These are phyloP conservation scores for Eudorina sp. DNA, from an alignment of 139 green algal genomes.

Conservation along the genomic window DNA sequence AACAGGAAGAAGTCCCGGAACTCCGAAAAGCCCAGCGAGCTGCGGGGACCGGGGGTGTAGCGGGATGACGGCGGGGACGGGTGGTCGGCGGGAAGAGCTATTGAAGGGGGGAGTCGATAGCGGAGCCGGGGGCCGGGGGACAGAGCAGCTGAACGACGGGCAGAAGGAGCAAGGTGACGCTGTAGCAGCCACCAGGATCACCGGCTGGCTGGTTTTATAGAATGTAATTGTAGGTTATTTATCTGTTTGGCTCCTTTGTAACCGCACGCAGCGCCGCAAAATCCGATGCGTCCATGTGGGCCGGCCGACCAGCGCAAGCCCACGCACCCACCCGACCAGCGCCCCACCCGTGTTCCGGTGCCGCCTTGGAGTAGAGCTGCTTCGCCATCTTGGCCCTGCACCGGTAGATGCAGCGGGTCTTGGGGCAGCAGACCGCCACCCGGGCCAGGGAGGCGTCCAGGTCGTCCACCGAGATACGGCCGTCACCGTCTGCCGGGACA, in stretches of 20 bases:
- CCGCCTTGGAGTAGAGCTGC: slow-evolving; percentile 47
- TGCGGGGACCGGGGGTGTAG: background rate
- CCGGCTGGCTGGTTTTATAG: too few relatives aligned
- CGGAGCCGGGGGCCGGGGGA: too few relatives aligned
- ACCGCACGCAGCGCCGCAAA: too few relatives aligned
- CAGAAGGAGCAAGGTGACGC: too few relatives aligned
- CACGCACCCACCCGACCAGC: background rate
- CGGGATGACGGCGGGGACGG: background rate
- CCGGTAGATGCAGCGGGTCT: slow-evolving; percentile 62
- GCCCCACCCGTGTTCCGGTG: slow-evolving; percentile 14
- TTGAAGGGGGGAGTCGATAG: too few relatives aligned
- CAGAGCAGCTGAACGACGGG: too few relatives aligned
- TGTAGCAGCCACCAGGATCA: too few relatives aligned
- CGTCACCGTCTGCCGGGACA: slow-evolving; percentile 64
- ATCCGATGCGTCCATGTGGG: too few relatives aligned
- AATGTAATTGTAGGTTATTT: too few relatives aligned
- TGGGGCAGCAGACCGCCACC: slow-evolving; percentile 66
- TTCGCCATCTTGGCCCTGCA: slow-evolving; percentile 8
- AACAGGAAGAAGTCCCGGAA: slow-evolving; percentile 81
- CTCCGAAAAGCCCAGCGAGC: slow-evolving; percentile 65
- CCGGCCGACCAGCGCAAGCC: background rate
- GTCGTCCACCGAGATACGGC: slow-evolving; percentile 66
- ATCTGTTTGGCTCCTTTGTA: too few relatives aligned
- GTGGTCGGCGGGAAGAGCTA: too few relatives aligned
- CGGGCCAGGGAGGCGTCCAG: slow-evolving; percentile 63